phyloP scores from a whole-genome alignment of 768 basidiomycete species.

The Boletus rubescentipes region DNA sequence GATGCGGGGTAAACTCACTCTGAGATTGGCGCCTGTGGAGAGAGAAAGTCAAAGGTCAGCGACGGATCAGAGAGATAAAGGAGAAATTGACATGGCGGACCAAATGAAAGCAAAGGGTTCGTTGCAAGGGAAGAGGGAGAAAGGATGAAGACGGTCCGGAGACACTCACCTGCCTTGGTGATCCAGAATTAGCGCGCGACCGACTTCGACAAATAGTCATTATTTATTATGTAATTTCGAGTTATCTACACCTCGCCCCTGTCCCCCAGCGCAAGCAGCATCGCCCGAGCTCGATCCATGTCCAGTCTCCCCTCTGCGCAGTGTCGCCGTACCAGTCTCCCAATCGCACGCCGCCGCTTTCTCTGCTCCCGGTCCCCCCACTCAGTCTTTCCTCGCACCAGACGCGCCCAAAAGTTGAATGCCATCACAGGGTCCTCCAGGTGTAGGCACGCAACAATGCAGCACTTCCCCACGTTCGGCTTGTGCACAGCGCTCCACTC shows the following conservation, averaged over 20 bases:
- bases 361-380: slow-evolving; percentile 50
- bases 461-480: slow-evolving; percentile 49
- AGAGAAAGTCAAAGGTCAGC: slow-evolving; percentile 31
- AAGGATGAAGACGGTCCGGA: slow-evolving; percentile 39
- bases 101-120: background rate
- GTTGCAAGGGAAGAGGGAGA: background rate
- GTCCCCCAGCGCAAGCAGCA: slow-evolving; percentile 22
- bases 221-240: slow-evolving; percentile 9
- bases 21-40: slow-evolving; percentile 75
- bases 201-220: too few species aligned
- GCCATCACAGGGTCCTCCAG: slow-evolving; percentile 51
- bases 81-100: slow-evolving; percentile 38
- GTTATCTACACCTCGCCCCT: slow-evolving; percentile 11
- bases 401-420: slow-evolving; percentile 56
- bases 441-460: slow-evolving; percentile 50
- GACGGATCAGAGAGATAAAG: slow-evolving; percentile 29
- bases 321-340: slow-evolving; percentile 32
- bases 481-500: slow-evolving; percentile 39
- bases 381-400: slow-evolving; percentile 45
- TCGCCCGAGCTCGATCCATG: slow-evolving; percentile 10
- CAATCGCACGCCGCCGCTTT: slow-evolving; percentile 43
- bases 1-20: slow-evolving; percentile 47
- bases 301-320: slow-evolving; percentile 28
- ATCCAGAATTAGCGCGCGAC: background rate
- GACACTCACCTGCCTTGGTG: slow-evolving; percentile 19